Conservation (phyloP, 768 basidiomycete species). For the Trametes cingulata region DNA sequence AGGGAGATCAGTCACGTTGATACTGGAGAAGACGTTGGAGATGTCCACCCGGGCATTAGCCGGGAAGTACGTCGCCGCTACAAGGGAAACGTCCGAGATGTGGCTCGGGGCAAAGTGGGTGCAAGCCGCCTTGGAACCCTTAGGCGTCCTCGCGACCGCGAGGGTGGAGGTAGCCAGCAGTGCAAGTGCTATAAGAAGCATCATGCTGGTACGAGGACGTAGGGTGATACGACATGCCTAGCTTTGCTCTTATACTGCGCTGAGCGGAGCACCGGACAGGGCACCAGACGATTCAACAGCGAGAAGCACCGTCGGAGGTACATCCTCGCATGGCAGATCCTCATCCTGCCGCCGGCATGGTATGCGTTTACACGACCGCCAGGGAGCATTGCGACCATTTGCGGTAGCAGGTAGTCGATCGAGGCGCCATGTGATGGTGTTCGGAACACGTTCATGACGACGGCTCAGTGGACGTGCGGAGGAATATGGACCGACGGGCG, state of each 20-base stretch:
- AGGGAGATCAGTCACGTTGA: slow-evolving; percentile 20
- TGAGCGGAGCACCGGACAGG: not conserved
- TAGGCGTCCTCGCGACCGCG: not conserved
- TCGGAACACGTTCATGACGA: not conserved
- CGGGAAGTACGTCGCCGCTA: slow-evolving; percentile 14
- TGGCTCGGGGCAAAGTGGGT: slow-evolving; percentile 1
- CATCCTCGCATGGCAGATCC: not conserved
- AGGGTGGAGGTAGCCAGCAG: not conserved
- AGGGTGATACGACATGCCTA: too few species aligned
- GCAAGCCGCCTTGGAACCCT: not conserved
- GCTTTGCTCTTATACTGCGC: not conserved
- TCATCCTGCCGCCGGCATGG: not conserved
- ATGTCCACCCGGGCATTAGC: slow-evolving; percentile 18
- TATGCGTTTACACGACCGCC: not conserved
- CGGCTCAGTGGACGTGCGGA: not conserved
- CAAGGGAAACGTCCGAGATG: not conserved
- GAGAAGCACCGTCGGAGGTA: too few species aligned
- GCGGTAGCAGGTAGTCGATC: too few species aligned
- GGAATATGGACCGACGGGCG: not conserved
- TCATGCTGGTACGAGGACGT: not conserved
- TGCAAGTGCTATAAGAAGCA: not conserved
- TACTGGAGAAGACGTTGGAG: slow-evolving; percentile 16
- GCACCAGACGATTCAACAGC: too few species aligned
- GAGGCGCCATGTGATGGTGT: not conserved
- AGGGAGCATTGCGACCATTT: too few species aligned